A percentile compares a stretch with the other conserved stretches of the same genome.
Conservation (phyloP, 805 yeast species). For the Wickerhamomyces xylosicus region DNA sequence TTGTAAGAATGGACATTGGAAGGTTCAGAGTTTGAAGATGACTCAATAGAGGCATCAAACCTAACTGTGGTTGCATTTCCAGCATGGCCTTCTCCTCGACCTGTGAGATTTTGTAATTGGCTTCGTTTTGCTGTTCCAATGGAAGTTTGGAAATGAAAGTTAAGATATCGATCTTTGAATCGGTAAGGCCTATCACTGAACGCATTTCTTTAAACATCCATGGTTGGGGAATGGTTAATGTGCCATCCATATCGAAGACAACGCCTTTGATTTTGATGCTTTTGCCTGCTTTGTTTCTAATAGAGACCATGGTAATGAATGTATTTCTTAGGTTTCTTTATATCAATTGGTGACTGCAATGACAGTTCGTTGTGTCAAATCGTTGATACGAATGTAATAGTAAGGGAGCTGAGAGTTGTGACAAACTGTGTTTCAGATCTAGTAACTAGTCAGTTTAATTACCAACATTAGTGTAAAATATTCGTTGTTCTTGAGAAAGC, state of each 20-base stretch:
- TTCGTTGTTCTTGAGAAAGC: no score
- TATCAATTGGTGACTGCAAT: no score
- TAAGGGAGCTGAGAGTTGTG: neutral
- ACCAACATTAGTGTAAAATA: no score
- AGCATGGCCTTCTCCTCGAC: slow-evolving; percentile 60
- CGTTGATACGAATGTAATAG: no score
- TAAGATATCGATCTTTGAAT: slow-evolving; percentile 39
- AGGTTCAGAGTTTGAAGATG: slow-evolving; percentile 14
- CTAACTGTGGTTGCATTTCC: slow-evolving; percentile 31
- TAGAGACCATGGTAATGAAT: neutral
- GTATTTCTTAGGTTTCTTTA: no score
- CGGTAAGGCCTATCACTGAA: slow-evolving; percentile 38
- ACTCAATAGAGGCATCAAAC: slow-evolving; percentile 9
- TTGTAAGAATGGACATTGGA: slow-evolving; percentile 50
- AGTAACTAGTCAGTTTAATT: no score
- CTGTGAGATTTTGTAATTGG: slow-evolving; percentile 33
- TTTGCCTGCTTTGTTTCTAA: neutral
- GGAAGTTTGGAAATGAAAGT: slow-evolving; percentile 36
- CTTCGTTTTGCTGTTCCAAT: slow-evolving; percentile 26
- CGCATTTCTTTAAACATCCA: slow-evolving; percentile 55
- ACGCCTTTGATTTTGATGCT: slow-evolving; percentile 33
- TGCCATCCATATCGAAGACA: slow-evolving; percentile 76
- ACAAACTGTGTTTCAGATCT: no score
- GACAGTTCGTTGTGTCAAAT: neutral
- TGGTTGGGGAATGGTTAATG: slow-evolving; percentile 55